Conservation (phyloP, 73 alveolate species). For the Paramecium primaurelia region DNA sequence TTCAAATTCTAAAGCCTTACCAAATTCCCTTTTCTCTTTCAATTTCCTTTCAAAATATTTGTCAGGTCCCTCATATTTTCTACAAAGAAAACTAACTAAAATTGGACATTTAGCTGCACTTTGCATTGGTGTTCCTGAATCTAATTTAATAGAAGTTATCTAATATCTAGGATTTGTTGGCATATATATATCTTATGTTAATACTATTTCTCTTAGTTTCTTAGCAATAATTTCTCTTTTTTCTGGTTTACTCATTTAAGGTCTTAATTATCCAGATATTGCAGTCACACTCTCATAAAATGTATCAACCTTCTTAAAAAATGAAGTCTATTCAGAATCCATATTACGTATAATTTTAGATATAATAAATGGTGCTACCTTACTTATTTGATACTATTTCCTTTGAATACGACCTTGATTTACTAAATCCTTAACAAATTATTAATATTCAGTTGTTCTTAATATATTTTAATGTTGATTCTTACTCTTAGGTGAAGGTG, state of each 20-base stretch:
- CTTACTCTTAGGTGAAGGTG: slow-evolving; percentile 64
- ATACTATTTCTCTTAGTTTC: slow-evolving; percentile 76
- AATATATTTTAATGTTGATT: background rate
- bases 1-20: background rate
- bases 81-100: slow-evolving; percentile 84
- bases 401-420: background rate
- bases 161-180: slow-evolving; percentile 93
- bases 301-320: slow-evolving; percentile 71
- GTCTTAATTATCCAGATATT: slow-evolving; percentile 78
- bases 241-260: slow-evolving; percentile 89
- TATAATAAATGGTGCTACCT: slow-evolving; percentile 53
- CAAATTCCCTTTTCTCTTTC: slow-evolving; percentile 57
- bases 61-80: slow-evolving; percentile 92
- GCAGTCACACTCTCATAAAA: slow-evolving; percentile 79
- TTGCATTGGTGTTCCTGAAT: slow-evolving; percentile 91
- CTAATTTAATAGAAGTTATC: slow-evolving; percentile 84
- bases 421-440: background rate
- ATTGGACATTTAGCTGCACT: slow-evolving; percentile 96
- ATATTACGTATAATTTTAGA: slow-evolving; percentile 53
- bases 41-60: slow-evolving; percentile 63
- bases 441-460: background rate
- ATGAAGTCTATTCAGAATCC: slow-evolving; percentile 60
- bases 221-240: slow-evolving; percentile 85
- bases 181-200: slow-evolving; percentile 85
- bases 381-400: slow-evolving; percentile 52